Evolutionary conservation across 176 grass and related monocot genomes (phyloP), one percentile per base, ranked within the genome.

Genomic region (Eragrostis nindensis): DNA sequence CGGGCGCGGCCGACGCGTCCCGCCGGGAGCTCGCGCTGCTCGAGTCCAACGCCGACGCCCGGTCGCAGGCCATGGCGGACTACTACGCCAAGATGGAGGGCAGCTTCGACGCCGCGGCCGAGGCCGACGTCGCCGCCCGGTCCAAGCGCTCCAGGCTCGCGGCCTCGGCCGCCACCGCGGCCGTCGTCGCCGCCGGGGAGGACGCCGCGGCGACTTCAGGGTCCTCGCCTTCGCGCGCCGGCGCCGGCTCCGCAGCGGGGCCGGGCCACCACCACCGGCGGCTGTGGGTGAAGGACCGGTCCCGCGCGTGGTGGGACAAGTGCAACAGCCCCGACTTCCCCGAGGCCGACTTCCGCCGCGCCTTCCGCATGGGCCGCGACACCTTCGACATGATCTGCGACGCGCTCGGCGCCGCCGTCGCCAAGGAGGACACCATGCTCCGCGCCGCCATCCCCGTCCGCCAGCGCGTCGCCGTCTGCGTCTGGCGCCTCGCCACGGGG

Each of bases 391-490:
- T 94, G 92, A 94, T 98, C 83, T 98, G 95, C 81, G 90, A 92
- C 0, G 90, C 85, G 27, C 90, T 98, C 1, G 92, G 90, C 10
- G 64, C 95, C 17, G 88, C 90, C 19, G 95, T 98, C 36, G 92
- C 92, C n/a, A 98, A 94, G 84, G 95, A 98, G 62, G 90, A 98
- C 82, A 98, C 95, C 36, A 94, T 93, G 95, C 95, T 98, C 32
- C 95, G 95, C 38, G 92, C 92, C 7, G 95, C 92, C 61, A 94
- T 98, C 65, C 92, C 95, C 0, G 95, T 98, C 11, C 88, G 89
- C 4, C 95, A 98, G 73, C 95, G 92, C n/a, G 92, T 98, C 18
- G 95, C 95, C 38, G 95, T 98, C 75, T 98, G 92, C 88, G 62
- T 98, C 65, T 98, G 95, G 95, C 89, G 92, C 41, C 86, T 98